phyloP scores from a whole-genome alignment of 768 basidiomycete species.

The Pleurotus citrinopileatus region DNA sequence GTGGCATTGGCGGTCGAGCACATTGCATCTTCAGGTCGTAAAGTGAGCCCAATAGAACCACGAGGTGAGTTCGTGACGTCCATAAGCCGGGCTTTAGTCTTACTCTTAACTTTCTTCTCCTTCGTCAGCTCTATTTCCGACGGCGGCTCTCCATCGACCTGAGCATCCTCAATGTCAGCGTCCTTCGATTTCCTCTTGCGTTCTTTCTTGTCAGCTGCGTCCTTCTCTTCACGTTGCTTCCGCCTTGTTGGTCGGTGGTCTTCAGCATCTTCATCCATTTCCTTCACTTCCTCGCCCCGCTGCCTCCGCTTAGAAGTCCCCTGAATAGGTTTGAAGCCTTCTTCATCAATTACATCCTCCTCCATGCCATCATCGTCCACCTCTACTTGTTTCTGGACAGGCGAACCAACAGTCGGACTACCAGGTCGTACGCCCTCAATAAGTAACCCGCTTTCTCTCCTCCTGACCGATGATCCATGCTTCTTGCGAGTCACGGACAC shows the following conservation, averaged over 20 bases:
- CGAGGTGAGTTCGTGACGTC: slow-evolving; percentile 62
- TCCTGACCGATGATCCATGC: slow-evolving; percentile 8
- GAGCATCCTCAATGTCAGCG: slow-evolving; percentile 29
- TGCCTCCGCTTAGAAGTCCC: neutral
- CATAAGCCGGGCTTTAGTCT: slow-evolving; percentile 49
- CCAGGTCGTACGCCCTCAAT: slow-evolving; percentile 45
- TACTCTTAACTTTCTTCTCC: slow-evolving; percentile 15
- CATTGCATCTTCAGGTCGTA: neutral
- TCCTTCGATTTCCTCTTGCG: slow-evolving; percentile 43
- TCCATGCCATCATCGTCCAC: slow-evolving; percentile 59
- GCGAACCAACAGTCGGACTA: slow-evolving; percentile 70
- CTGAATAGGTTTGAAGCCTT: neutral
- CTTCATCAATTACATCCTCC: slow-evolving; percentile 23
- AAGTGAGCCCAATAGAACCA: slow-evolving; percentile 15
- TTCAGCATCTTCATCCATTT: slow-evolving; percentile 24
- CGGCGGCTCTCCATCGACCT: slow-evolving; percentile 27
- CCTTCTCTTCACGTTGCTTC: slow-evolving; percentile 18
- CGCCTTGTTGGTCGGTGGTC: slow-evolving; percentile 20
- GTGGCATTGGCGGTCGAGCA: slow-evolving; percentile 4
- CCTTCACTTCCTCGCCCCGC: slow-evolving; percentile 27
- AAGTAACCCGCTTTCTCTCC: slow-evolving; percentile 56
- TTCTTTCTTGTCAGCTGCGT: slow-evolving; percentile 43
- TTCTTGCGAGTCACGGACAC: slow-evolving; percentile 13
- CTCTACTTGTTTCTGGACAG: slow-evolving; percentile 52
- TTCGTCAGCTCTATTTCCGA: slow-evolving; percentile 27